Evolutionary conservation across 768 basidiomycete genomes (phyloP).

Genomic region (Phaeolepiota aurea): DNA sequence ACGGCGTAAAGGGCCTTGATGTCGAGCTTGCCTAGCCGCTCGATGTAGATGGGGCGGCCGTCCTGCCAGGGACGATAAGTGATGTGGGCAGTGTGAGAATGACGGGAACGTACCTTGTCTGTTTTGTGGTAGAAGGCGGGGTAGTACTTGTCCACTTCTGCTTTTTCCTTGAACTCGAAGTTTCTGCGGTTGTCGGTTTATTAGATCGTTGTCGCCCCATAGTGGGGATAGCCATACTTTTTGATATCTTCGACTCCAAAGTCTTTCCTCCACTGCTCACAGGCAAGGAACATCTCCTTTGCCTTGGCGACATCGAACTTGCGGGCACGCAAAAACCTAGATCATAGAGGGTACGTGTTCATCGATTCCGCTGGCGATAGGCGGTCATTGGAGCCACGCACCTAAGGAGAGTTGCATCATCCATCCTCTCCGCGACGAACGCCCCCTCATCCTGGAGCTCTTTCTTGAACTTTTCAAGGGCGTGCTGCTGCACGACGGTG

Average conservation of each 20-base stretch:
- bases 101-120: constrained; percentile 59
- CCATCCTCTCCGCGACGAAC: constrained; percentile 59
- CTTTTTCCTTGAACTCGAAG: constrained; percentile 82
- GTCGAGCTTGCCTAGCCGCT: constrained; percentile 87
- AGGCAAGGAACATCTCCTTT: constrained; percentile 74
- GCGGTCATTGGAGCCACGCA: constrained; percentile 11
- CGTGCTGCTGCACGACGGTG: constrained; percentile 45
- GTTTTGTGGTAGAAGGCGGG: constrained; percentile 95
- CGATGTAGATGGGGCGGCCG: constrained; percentile 92
- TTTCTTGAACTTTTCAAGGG: constrained; percentile 59
- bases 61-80: constrained; percentile 42
- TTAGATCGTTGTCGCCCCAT: no score
- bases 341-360: constrained; percentile 1
- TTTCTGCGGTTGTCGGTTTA: constrained; percentile 52
- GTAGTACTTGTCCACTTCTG: constrained; percentile 83
- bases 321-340: constrained; percentile 84
- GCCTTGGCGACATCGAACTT: constrained; percentile 82
- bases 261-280: constrained; percentile 86
- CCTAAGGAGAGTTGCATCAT: constrained; percentile 62
- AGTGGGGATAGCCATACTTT: constrained; percentile 29
- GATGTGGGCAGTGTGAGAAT: not conserved
- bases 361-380: not conserved
- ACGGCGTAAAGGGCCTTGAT: constrained; percentile 71
- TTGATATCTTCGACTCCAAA: constrained; percentile 74
- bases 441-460: constrained; percentile 52